Evolutionary conservation across 495 filamentous ascomycete genomes (phyloP).

Genomic region (Neurospora sp.): DNA sequence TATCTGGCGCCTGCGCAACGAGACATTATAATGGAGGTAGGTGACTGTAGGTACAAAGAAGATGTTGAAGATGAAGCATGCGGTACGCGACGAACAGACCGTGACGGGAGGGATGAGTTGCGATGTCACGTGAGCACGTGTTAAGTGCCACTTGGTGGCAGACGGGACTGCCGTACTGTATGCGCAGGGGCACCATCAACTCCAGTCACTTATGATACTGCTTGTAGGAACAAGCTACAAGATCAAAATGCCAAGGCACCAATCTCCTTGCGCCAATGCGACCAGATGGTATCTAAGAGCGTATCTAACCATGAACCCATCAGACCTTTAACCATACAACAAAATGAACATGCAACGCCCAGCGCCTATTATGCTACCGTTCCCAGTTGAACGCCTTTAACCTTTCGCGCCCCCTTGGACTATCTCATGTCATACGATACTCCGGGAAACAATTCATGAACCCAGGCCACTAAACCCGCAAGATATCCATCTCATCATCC

Average conservation of each 20-base stretch:
- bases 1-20: not conserved
- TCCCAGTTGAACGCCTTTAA: not conserved
- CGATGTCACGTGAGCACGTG: not conserved
- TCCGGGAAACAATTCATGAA: not conserved
- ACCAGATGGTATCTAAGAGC: not conserved
- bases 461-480: slow-evolving; percentile 17
- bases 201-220: not conserved
- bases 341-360: not conserved
- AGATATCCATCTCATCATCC: slow-evolving; percentile 40
- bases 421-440: not conserved
- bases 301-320: not conserved
- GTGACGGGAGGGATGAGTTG: not conserved
- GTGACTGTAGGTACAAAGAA: not conserved
- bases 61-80: not conserved
- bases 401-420: not conserved
- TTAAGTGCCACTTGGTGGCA: not conserved
- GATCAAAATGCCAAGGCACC: not conserved
- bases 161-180: not conserved
- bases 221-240: not conserved
- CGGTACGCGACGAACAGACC: not conserved
- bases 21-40: not conserved
- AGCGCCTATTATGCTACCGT: not conserved
- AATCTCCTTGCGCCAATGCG: not conserved
- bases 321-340: not conserved
- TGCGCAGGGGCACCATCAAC: not conserved